Conservation (phyloP, 139 green algal genomes). For the Asterochloris sp. region DNA sequence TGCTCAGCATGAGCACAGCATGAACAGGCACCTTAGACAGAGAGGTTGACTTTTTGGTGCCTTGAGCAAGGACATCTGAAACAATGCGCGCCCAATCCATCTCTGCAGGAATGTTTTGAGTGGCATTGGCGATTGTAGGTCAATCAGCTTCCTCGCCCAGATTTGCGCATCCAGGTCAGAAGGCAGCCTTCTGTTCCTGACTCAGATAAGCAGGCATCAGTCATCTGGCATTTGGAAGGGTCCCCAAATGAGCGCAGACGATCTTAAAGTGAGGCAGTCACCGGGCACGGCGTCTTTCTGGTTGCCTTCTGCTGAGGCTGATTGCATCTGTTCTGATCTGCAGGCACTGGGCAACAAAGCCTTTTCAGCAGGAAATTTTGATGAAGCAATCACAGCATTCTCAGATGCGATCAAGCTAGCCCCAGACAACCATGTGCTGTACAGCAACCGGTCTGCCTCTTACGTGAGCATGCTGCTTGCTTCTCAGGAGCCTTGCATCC, state of each 20-base stretch:
- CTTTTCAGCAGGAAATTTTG: slow-evolving; percentile 76
- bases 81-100: no score
- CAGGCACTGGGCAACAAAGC: slow-evolving; percentile 93
- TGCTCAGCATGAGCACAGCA: no score
- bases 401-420: slow-evolving; percentile 76
- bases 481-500: slow-evolving; percentile 3
- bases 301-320: neutral
- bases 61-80: no score
- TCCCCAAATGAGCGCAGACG: neutral
- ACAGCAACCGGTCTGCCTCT: slow-evolving; percentile 89
- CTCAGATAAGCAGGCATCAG: no score
- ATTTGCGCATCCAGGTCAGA: no score
- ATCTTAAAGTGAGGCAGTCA: slow-evolving; percentile 6
- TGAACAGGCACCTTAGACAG: no score
- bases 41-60: no score
- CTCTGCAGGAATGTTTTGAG: no score
- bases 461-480: slow-evolving; percentile 34
- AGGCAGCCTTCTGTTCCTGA: no score
- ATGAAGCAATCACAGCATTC: slow-evolving; percentile 87
- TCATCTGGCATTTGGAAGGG: no score
- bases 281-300: neutral
- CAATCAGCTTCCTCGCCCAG: no score
- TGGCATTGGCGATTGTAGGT: no score
- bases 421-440: slow-evolving; percentile 91
- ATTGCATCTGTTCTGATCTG: neutral